Evolutionary conservation across 192 early-diverging fungal species (phyloP), one percentile per base, ranked within the genome.

Genomic region (Phlyctochytrium bullatum): DNA sequence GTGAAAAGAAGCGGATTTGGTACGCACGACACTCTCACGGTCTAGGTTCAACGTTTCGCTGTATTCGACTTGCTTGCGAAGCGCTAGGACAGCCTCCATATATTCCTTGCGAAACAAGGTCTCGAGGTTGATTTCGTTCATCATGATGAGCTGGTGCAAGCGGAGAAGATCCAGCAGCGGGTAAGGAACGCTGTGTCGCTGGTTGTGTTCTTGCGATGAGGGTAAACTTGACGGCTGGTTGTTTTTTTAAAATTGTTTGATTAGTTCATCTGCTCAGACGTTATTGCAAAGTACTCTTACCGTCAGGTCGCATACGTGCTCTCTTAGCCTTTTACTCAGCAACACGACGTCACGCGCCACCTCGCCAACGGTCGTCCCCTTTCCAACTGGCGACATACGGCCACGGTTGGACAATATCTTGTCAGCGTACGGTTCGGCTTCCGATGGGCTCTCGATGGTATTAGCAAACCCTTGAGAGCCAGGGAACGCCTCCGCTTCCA

Each of bases 21-120:
- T 10, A 34, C 60, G 25, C 34, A 69, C 68, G 28, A 71, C 32
- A 36, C 53, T 71, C 29, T 64, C 69, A 4, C 52, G 69, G 36
- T 64, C 69, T n/a, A 58, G n/a, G 2, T 20, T 30, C 24, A 71
- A 27, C 2, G 23, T 28, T 16, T 71, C 17, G 10, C 58, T 52
- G 29, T 20, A 2, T 64, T 64, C 34, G 14, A 56, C 62, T 0
- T 35, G 34, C 40, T 47, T 63, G 6, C 40, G 6, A 47, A 47
- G 40, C 6, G 20, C 10, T 20, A 14, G 6, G 6, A 20, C 6
- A 20, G 10, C 20, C 40, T 47, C 40, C 10, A 47, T 6, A 6
- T 14, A 20, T 47, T 47, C 40, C 10, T 20, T 47, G 6, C 40
- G 6, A 47, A 47, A 20, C 6, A 20, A 14, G 40, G 10, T 14